A percentile compares a stretch with the other conserved stretches of the same genome.
Conservation (phyloP, 768 basidiomycete species). For the Myochromella boudieri region DNA sequence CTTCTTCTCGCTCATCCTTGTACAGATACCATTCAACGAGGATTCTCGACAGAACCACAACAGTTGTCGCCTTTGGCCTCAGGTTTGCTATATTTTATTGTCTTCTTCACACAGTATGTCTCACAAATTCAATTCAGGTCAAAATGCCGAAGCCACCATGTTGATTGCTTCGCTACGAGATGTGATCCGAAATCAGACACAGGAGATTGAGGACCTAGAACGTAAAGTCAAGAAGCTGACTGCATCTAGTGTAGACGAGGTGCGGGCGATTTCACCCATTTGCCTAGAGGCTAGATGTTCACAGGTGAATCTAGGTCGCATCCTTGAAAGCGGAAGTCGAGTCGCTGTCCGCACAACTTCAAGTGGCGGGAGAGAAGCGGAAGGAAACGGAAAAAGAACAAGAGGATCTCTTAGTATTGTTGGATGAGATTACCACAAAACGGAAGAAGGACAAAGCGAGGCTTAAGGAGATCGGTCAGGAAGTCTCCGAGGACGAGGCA, state of each 20-base stretch:
- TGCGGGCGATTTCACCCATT: constrained; percentile 17
- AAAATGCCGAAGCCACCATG: constrained; percentile 75
- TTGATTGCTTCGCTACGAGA: constrained; percentile 83
- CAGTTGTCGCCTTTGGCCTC: constrained; percentile 56
- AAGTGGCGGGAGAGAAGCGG: constrained; percentile 58
- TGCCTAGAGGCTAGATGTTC: not conserved
- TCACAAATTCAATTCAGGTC: no score
- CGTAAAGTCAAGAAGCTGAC: constrained; percentile 50
- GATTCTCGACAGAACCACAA: constrained; percentile 68
- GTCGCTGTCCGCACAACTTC: constrained; percentile 46
- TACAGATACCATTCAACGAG: constrained; percentile 75
- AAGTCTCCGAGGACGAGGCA: constrained; percentile 91
- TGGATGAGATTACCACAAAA: constrained; percentile 91
- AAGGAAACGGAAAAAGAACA: constrained; percentile 94
- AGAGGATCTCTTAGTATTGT: constrained; percentile 88
- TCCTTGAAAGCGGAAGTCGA: constrained; percentile 47
- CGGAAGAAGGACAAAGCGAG: constrained; percentile 79
- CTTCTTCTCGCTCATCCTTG: constrained; percentile 2
- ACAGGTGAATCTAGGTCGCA: constrained; percentile 35
- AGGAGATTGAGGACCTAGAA: constrained; percentile 73
- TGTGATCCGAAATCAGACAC: constrained; percentile 78
- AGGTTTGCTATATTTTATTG: no score
- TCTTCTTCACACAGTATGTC: no score
- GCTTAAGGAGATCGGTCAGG: constrained; percentile 72
- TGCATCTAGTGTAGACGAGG: constrained; percentile 35